These are phyloP conservation scores for Actinidia arguta DNA, from an alignment of 179 eudicot genomes.

Conservation along the genomic window DNA sequence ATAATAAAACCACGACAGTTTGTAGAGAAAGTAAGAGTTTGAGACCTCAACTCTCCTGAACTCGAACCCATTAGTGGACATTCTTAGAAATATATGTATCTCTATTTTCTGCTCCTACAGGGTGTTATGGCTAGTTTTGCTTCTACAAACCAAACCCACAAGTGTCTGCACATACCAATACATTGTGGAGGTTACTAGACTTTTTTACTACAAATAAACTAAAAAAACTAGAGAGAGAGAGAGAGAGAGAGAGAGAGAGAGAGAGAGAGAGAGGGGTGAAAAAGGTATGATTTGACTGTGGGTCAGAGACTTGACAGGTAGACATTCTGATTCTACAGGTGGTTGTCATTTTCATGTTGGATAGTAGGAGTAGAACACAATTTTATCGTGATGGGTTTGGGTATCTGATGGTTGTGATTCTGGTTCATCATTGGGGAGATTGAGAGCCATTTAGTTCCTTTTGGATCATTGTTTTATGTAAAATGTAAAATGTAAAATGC, in stretches of 20 bases:
- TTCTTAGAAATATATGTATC: constrained; percentile 6
- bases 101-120: neutral
- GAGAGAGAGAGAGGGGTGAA: neutral
- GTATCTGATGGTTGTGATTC: neutral
- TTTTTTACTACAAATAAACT: no score
- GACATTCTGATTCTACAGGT: no score
- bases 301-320: neutral
- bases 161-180: neutral
- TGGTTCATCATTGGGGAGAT: neutral
- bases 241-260: neutral
- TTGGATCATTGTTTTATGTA: no score
- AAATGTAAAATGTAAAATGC: no score
- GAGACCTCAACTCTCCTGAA: constrained; percentile 29
- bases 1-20: neutral
- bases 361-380: neutral
- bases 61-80: constrained; percentile 28
- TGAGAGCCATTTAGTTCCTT: no score
- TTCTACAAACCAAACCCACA: neutral
- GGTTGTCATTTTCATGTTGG: neutral
- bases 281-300: neutral
- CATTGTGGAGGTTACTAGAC: no score
- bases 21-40: neutral
- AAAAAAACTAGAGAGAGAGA: neutral
- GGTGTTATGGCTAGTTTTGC: neutral
- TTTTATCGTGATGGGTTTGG: neutral